A percentile compares a stretch with the other conserved stretches of the same genome.
These are phyloP conservation scores for Ophiostoma sp. DNA, from an alignment of 2,329 filamentous ascomycete species.

Conservation along the genomic window DNA sequence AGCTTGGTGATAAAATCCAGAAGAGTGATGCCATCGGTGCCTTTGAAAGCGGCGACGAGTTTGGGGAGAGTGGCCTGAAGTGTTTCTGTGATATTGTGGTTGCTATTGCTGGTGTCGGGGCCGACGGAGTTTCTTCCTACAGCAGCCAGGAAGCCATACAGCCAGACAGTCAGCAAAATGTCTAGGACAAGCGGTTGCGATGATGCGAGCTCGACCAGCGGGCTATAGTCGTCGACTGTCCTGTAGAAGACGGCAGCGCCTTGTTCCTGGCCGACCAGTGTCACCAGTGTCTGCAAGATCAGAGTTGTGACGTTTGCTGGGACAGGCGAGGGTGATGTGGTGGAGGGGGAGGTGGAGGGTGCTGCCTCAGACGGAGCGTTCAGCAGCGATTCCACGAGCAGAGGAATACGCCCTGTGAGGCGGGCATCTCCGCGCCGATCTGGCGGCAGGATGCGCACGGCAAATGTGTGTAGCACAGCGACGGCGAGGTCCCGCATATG, in stretches of 20 bases:
- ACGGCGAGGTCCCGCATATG: constrained; percentile 61
- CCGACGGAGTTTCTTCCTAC: no score
- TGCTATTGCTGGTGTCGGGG: not conserved
- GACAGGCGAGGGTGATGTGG: not conserved
- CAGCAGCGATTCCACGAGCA: constrained; percentile 48
- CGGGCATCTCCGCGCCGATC: constrained; percentile 40
- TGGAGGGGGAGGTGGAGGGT: not conserved
- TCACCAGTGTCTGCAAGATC: constrained; percentile 53
- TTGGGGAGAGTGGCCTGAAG: constrained; percentile 45
- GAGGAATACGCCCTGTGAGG: constrained; percentile 49
- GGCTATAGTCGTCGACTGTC: constrained; percentile 42
- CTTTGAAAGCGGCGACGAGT: constrained; percentile 50
- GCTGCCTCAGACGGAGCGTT: constrained; percentile 36
- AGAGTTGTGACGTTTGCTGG: constrained; percentile 44
- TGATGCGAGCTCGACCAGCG: constrained; percentile 53
- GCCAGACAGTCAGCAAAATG: constrained; percentile 53
- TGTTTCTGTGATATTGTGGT: constrained; percentile 33
- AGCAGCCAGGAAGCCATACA: constrained; percentile 34
- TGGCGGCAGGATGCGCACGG: constrained; percentile 48
- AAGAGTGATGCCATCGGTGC: constrained; percentile 56
- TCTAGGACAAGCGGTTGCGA: constrained; percentile 50
- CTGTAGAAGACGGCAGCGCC: constrained; percentile 47
- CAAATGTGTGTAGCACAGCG: constrained; percentile 58
- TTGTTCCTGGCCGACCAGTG: constrained; percentile 47
- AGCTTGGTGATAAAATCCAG: constrained; percentile 52